Conservation (phyloP, 108 stramenopile species). For the Nannochloropsis gaditana region DNA sequence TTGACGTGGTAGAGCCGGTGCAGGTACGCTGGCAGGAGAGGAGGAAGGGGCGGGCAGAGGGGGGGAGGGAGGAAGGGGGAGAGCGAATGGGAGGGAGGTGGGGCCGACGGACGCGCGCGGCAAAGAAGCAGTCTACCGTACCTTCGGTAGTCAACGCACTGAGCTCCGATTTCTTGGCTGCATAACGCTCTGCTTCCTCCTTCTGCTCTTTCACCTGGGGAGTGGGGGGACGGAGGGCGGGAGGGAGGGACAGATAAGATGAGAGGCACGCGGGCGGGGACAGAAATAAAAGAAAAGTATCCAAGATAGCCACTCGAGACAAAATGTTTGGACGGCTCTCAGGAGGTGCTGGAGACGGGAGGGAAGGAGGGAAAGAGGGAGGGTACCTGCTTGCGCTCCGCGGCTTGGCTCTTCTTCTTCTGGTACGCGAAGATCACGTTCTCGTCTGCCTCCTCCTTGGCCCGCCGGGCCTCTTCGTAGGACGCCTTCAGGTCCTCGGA, state of each 20-base stretch:
- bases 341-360: not conserved
- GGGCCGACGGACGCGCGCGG: not conserved
- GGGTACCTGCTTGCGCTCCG: not conserved
- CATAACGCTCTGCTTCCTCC: slow-evolving; percentile 96
- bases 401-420: not conserved
- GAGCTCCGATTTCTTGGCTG: slow-evolving; percentile 58
- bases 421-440: not conserved
- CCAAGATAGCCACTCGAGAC: too few species aligned
- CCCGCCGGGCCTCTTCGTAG: not conserved
- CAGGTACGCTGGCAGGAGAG: not conserved
- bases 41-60: not conserved
- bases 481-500: slow-evolving; percentile 60
- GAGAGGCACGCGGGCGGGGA: too few species aligned
- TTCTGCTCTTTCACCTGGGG: slow-evolving; percentile 66
- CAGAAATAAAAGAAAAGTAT: too few species aligned
- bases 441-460: not conserved
- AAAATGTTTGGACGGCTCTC: not conserved
- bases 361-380: not conserved
- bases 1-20: too few species aligned
- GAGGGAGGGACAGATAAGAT: not conserved
- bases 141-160: not conserved
- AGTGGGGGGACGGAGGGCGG: not conserved
- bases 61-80: not conserved
- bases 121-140: not conserved
- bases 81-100: not conserved